Evolutionary conservation across 2,329 filamentous ascomycete species (phyloP).

Genomic region (Colletotrichum echinochloae): DNA sequence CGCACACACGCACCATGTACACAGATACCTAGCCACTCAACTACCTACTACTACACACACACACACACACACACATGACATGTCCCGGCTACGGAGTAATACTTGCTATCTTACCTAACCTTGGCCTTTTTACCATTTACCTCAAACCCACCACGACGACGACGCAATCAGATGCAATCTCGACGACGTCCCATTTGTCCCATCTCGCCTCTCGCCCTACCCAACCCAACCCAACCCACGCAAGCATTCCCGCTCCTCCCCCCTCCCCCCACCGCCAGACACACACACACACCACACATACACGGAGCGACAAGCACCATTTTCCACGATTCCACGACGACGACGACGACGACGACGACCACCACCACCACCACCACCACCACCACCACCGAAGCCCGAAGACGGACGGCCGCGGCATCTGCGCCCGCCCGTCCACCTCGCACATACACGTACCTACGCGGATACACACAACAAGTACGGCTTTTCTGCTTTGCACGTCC

Average conservation of each 20-base stretch:
- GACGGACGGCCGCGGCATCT: constrained; percentile 26
- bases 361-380: background rate
- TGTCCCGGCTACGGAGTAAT: too few relatives aligned
- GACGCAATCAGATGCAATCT: constrained; percentile 28
- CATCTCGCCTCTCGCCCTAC: background rate
- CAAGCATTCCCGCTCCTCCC: background rate
- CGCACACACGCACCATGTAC: too few relatives aligned
- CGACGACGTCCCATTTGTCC: constrained; percentile 31
- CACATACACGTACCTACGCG: background rate
- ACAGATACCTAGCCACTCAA: too few relatives aligned
- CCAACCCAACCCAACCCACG: too few relatives aligned
- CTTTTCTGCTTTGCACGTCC: constrained; percentile 39
- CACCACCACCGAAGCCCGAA: background rate
- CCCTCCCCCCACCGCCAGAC: background rate
- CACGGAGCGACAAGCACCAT: background rate
- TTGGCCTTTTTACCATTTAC: constrained; percentile 9
- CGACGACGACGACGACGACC: background rate
- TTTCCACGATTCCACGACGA: constrained; percentile 5
- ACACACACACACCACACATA: too few relatives aligned
- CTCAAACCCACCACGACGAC: constrained; percentile 17
- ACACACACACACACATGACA: too few relatives aligned
- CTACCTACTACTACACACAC: background rate
- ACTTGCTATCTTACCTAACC: constrained; percentile 22
- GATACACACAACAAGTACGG: constrained; percentile 3
- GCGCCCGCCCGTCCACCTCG: constrained; percentile 8